Percentiles rank a stretch among this genome's conserved stretches.
Conservation (phyloP, 2,329 filamentous ascomycete genomes). For the Hyphodiscus sp. region DNA sequence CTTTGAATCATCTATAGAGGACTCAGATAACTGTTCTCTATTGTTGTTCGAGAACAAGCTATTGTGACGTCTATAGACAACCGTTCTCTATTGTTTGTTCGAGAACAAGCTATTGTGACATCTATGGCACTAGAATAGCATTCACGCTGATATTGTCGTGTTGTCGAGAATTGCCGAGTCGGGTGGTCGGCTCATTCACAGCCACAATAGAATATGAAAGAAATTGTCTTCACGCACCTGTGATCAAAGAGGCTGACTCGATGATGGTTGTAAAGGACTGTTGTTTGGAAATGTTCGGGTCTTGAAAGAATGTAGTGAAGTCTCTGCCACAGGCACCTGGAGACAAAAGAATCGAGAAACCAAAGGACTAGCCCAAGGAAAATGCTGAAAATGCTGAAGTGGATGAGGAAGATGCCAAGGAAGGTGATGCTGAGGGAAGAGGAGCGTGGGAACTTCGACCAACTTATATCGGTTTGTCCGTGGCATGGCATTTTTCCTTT, state of each 20-base stretch:
- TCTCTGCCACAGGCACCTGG: conserved; percentile 11
- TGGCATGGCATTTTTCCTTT: conserved; percentile 7
- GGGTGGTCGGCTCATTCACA: background rate
- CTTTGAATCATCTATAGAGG: background rate
- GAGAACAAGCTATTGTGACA: background rate
- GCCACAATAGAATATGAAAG: background rate
- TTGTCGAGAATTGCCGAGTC: background rate
- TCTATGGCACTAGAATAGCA: background rate
- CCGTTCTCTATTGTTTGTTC: background rate
- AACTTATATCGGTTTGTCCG: conserved; percentile 17
- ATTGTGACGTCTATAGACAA: background rate
- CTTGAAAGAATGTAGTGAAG: conserved; percentile 14
- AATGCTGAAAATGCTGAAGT: conserved; percentile 6
- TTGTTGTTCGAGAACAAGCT: background rate
- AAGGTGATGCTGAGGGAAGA: conserved; percentile 9
- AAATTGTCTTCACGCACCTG: background rate
- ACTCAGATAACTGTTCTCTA: background rate
- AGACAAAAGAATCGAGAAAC: conserved; percentile 8
- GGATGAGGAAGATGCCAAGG: conserved; percentile 12
- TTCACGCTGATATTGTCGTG: background rate
- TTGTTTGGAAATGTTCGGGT: conserved; percentile 6
- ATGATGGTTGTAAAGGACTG: conserved; percentile 2
- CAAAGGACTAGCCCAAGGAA: conserved; percentile 18
- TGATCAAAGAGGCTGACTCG: background rate
- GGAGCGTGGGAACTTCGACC: conserved; percentile 5